Conservation (phyloP, 75 land plant genomes). For the Pinus taeda region DNA sequence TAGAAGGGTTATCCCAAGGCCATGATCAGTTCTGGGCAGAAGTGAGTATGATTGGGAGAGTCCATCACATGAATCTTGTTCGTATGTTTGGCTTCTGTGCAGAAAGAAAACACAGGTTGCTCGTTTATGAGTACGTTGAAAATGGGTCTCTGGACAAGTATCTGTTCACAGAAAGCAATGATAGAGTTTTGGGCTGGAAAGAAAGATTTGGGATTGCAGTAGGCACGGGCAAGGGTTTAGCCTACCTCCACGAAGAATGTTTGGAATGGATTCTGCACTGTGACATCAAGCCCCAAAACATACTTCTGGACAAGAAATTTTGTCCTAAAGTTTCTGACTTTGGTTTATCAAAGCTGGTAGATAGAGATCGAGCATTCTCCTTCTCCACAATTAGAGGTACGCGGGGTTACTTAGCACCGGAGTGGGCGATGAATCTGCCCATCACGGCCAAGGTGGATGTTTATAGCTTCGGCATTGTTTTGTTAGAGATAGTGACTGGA, state of each 20-base stretch:
- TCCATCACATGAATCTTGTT: conserved; percentile 13
- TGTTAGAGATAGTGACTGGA: conserved; percentile 15
- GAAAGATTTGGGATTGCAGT: conserved; percentile 14
- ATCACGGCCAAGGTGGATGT: conserved; percentile 26
- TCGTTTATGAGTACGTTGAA: conserved; percentile 7
- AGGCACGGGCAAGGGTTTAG: conserved; percentile 17
- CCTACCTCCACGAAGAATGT: conserved; percentile 37
- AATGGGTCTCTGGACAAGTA: conserved; percentile 11
- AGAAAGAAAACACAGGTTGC: not conserved
- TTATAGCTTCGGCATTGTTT: conserved; percentile 31
- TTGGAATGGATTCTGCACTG: conserved; percentile 26
- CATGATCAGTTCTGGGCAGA: conserved; percentile 7
- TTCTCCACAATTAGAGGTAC: conserved; percentile 28
- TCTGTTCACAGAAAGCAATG: not conserved
- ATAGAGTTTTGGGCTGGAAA: conserved; percentile 11
- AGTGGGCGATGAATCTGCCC: conserved; percentile 3
- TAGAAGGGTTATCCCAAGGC: conserved; percentile 8
- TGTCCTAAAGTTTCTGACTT: conserved; percentile 26
- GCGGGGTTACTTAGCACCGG: conserved; percentile 31
- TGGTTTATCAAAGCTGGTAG: conserved; percentile 28
- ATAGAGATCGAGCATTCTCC: conserved; percentile 6
- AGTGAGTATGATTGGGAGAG: conserved; percentile 9
- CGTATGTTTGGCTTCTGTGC: conserved; percentile 12
- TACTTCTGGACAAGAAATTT: conserved; percentile 29
- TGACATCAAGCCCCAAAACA: conserved; percentile 35